A percentile compares a stretch with the other conserved stretches of the same genome.
Evolutionary conservation across 148 eudicot genomes (phyloP).

Genomic region (Chenopodium quinoa): DNA sequence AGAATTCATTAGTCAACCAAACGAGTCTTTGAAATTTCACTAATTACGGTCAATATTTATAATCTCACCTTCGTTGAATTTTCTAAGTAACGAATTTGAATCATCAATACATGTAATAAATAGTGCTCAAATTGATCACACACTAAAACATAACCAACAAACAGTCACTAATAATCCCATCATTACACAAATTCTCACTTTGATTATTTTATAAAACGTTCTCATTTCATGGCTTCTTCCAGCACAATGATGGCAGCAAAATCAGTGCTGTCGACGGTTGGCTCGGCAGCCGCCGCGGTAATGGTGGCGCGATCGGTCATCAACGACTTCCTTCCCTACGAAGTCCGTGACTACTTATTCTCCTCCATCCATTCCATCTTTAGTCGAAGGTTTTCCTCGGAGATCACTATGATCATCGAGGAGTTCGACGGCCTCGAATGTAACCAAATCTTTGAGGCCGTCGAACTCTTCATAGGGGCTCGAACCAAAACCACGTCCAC

Average conservation of each 20-base stretch:
- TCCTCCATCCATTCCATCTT: slow-evolving; percentile 33
- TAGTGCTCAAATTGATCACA: neutral
- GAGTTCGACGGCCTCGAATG: slow-evolving; percentile 42
- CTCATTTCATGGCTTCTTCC: neutral
- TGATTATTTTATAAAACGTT: neutral
- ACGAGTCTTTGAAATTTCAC: too few species aligned
- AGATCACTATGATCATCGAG: slow-evolving; percentile 43
- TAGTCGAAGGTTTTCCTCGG: slow-evolving; percentile 35
- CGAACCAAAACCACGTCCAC: slow-evolving; percentile 24
- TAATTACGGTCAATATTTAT: too few species aligned
- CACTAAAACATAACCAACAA: neutral
- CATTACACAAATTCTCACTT: too few species aligned
- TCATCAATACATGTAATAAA: too few species aligned
- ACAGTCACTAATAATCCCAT: too few species aligned
- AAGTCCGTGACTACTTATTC: slow-evolving; percentile 38
- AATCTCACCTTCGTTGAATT: too few species aligned
- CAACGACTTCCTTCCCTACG: slow-evolving; percentile 40
- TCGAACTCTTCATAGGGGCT: slow-evolving; percentile 36
- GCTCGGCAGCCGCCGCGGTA: slow-evolving; percentile 42
- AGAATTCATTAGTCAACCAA: too few species aligned
- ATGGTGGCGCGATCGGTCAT: slow-evolving; percentile 47
- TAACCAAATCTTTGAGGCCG: slow-evolving; percentile 54
- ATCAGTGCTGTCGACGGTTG: slow-evolving; percentile 45
- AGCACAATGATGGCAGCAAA: slow-evolving; percentile 18
- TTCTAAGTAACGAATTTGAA: too few species aligned